Evolutionary conservation across 2,329 filamentous ascomycete genomes (phyloP).

Genomic region (Elsinoe necatrix): DNA sequence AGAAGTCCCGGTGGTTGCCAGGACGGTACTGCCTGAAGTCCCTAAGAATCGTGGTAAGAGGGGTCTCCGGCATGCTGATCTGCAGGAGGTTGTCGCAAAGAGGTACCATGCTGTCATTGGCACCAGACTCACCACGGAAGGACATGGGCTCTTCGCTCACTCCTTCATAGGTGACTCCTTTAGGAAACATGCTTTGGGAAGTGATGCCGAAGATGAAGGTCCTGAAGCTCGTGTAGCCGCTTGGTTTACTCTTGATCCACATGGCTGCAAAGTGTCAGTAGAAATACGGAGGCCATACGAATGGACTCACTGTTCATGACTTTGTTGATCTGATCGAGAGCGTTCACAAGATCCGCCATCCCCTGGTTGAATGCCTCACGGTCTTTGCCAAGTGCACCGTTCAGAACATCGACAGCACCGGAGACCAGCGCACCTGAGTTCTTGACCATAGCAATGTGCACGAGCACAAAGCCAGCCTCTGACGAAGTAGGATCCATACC

Average conservation of each 20-base stretch:
- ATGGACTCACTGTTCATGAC: conserved; percentile 61
- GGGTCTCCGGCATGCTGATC: conserved; percentile 80
- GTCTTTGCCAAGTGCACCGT: conserved; percentile 16
- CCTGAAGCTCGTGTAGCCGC: conserved; percentile 79
- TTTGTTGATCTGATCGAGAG: conserved; percentile 62
- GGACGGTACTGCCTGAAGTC: conserved; percentile 89
- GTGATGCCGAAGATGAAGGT: conserved; percentile 98
- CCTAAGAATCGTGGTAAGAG: conserved; percentile 75
- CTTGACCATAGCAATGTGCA: conserved; percentile 91
- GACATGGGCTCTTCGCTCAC: conserved; percentile 61
- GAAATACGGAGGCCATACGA: not conserved
- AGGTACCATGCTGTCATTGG: conserved; percentile 87
- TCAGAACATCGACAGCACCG: conserved; percentile 54
- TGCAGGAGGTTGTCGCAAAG: conserved; percentile 81
- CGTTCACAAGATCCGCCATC: conserved; percentile 51
- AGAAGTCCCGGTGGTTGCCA: conserved; percentile 77
- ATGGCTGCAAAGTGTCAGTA: conserved; percentile 43
- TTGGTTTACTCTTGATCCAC: conserved; percentile 82
- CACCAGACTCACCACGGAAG: conserved; percentile 87
- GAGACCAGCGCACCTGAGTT: conserved; percentile 71
- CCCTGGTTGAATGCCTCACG: conserved; percentile 30
- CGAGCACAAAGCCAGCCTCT: conserved; percentile 91
- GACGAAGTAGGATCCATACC: conserved; percentile 80
- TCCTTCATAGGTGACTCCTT: conserved; percentile 84
- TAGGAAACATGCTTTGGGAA: conserved; percentile 84